Percentiles rank a stretch among this genome's conserved stretches.
These are phyloP conservation scores for Beauveria pseudobassiana DNA, from an alignment of 2,329 filamentous ascomycete species.

Conservation along the genomic window DNA sequence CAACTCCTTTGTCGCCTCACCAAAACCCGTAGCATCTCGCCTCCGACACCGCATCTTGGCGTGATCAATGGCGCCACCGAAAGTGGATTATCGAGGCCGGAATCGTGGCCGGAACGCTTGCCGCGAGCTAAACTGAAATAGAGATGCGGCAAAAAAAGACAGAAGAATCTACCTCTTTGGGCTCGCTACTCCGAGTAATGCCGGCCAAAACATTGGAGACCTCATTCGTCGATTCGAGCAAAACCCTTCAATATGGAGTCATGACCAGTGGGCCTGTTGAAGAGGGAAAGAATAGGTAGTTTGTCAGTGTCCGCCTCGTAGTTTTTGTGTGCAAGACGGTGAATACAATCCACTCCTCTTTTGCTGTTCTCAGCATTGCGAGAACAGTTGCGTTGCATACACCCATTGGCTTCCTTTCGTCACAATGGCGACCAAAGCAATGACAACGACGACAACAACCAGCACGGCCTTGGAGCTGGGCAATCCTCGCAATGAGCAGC, in stretches of 20 bases:
- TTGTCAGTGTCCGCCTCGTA: neutral
- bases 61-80: slow-evolving; percentile 5
- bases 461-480: slow-evolving; percentile 6
- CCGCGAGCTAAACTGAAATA: neutral
- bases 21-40: neutral
- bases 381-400: neutral
- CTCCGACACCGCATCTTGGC: slow-evolving; percentile 7
- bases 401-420: neutral
- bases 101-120: neutral
- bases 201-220: slow-evolving; percentile 3
- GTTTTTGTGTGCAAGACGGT: neutral
- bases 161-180: neutral
- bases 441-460: neutral
- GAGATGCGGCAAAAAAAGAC: slow-evolving; percentile 1
- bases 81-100: slow-evolving; percentile 5
- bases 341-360: neutral
- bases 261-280: neutral
- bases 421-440: neutral
- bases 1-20: no score
- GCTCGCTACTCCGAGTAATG: slow-evolving; percentile 8
- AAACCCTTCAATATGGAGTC: neutral
- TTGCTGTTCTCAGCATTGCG: neutral
- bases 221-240: neutral
- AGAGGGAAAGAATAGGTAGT: neutral
- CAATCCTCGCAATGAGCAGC: neutral